These are phyloP conservation scores for Pyronema domesticum DNA, from an alignment of 495 filamentous ascomycete genomes.

Conservation along the genomic window DNA sequence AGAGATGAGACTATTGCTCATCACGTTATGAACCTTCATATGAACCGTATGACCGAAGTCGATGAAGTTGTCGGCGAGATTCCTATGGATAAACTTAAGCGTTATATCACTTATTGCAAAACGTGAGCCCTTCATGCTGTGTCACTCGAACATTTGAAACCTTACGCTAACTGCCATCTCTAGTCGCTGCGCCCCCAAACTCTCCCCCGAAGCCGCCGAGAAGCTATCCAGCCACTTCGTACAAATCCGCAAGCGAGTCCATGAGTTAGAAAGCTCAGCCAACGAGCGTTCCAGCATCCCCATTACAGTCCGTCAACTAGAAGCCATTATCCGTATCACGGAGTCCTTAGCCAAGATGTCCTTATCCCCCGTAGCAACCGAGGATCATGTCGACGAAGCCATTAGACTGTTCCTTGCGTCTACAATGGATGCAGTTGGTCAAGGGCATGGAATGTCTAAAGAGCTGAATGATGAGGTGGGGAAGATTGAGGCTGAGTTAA, in stretches of 20 bases:
- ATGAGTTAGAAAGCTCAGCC: constrained; percentile 69
- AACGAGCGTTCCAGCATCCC: constrained; percentile 82
- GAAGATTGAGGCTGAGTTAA: constrained; percentile 82
- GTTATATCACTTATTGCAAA: constrained; percentile 96
- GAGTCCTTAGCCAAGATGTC: constrained; percentile 86
- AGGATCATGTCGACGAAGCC: constrained; percentile 89
- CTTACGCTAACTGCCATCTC: constrained; percentile 26
- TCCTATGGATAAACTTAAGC: constrained; percentile 88
- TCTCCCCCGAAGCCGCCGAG: constrained; percentile 82
- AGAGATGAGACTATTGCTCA: constrained; percentile 88
- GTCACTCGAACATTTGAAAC: no score
- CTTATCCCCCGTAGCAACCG: constrained; percentile 67
- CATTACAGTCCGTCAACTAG: constrained; percentile 92
- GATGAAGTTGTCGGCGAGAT: constrained; percentile 77
- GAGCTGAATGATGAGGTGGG: constrained; percentile 78
- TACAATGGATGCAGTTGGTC: constrained; percentile 94
- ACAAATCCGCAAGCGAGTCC: constrained; percentile 83
- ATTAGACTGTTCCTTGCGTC: constrained; percentile 92
- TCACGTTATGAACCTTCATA: constrained; percentile 96
- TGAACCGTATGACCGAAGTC: constrained; percentile 50
- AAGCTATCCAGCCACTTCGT: constrained; percentile 97
- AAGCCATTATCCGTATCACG: constrained; percentile 92
- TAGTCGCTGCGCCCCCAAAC: constrained; percentile 79
- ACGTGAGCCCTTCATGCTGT: constrained; percentile 38
- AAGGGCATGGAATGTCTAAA: constrained; percentile 63